A percentile compares a stretch with the other conserved stretches of the same genome.
phyloP scores from a whole-genome alignment of 352 stramenopile genomes.

The Globisporangium camurandrum region DNA sequence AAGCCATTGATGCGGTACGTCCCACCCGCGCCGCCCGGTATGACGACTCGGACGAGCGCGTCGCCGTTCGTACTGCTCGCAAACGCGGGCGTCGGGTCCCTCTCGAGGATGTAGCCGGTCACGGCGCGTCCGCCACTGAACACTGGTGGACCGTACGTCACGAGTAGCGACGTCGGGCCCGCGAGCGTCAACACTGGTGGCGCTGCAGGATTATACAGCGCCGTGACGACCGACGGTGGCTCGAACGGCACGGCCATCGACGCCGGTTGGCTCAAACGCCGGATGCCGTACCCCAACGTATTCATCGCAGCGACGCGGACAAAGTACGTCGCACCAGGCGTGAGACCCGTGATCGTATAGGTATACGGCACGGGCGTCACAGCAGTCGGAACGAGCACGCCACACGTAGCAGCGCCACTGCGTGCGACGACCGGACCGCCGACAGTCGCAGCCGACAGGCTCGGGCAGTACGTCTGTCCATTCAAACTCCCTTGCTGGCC shows the following conservation, averaged over 20 bases:
- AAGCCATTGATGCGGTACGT: conserved; percentile 49
- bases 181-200: conserved; percentile 59
- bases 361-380: conserved; percentile 26
- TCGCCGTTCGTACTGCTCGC: conserved; percentile 54
- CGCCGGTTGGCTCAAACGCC: conserved; percentile 43
- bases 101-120: conserved; percentile 89
- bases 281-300: conserved; percentile 48
- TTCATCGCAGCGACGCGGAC: conserved; percentile 65
- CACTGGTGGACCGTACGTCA: conserved; percentile 69
- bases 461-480: conserved; percentile 45
- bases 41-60: conserved; percentile 32
- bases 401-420: conserved; percentile 32
- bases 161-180: conserved; percentile 55
- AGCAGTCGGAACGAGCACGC: conserved; percentile 17
- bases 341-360: conserved; percentile 50
- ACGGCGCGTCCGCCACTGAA: conserved; percentile 86
- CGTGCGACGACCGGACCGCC: conserved; percentile 5
- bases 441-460: conserved; percentile 7
- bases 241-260: conserved; percentile 65
- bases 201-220: conserved; percentile 52
- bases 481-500: conserved; percentile 28
- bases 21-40: conserved; percentile 13
- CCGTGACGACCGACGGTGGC: conserved; percentile 34
- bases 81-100: conserved; percentile 77
- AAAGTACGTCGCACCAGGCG: conserved; percentile 54